Conservation (phyloP, 1,139 yeast species). For the Hansenula lynferdii region DNA sequence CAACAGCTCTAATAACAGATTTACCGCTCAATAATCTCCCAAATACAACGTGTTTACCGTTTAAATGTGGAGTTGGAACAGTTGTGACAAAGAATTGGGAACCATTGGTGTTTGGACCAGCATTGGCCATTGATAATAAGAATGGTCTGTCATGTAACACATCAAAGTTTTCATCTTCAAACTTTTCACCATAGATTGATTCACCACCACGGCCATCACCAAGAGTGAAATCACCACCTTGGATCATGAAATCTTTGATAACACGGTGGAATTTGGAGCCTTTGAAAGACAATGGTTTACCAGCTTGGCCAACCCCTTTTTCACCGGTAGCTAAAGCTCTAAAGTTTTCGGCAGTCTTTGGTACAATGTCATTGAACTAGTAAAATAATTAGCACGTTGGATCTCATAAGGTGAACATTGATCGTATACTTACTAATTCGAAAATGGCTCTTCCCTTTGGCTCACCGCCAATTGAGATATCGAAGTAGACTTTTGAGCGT, state of each 20-base stretch:
- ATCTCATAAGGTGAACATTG: no score
- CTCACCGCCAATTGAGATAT: conserved; percentile 61
- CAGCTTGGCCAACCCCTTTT: conserved; percentile 61
- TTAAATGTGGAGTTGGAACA: conserved; percentile 78
- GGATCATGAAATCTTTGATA: conserved; percentile 87
- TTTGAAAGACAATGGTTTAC: conserved; percentile 68
- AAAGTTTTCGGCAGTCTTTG: conserved; percentile 92
- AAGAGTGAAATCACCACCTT: conserved; percentile 95
- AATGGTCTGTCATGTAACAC: conserved; percentile 79
- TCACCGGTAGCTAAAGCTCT: conserved; percentile 89
- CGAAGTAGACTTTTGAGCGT: conserved; percentile 64
- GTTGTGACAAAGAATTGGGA: conserved; percentile 92
- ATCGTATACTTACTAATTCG: conserved; percentile 38
- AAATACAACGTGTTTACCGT: conserved; percentile 95
- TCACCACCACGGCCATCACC: conserved; percentile 93
- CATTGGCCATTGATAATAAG: conserved; percentile 92
- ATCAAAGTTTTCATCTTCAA: conserved; percentile 86
- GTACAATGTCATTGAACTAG: conserved; percentile 68
- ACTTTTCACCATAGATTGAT: conserved; percentile 91
- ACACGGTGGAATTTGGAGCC: conserved; percentile 88
- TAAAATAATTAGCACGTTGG: conserved; percentile 1
- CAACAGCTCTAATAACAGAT: conserved; percentile 73
- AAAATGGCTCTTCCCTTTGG: conserved; percentile 71
- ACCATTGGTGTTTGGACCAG: conserved; percentile 94
- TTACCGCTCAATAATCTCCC: conserved; percentile 87